These are phyloP conservation scores for Pseudogymnoascus sp. DNA, from an alignment of 2,329 filamentous ascomycete genomes.

Conservation along the genomic window DNA sequence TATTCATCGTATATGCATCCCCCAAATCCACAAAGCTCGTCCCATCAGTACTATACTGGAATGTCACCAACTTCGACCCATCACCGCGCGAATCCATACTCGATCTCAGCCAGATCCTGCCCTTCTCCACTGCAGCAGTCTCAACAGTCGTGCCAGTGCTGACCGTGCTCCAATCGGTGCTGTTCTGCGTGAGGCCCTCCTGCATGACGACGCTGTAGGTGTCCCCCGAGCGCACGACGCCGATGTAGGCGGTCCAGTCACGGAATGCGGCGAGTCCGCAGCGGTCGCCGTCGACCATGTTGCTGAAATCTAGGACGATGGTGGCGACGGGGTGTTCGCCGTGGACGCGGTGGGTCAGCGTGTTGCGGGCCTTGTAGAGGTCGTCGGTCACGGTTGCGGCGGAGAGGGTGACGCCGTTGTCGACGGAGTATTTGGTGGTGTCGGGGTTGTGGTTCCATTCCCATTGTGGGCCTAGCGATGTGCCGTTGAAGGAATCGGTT, in stretches of 20 bases:
- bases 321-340: conserved; percentile 40
- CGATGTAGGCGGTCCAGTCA: conserved; percentile 44
- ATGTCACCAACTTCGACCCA: conserved; percentile 25
- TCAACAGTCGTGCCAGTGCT: conserved; percentile 25
- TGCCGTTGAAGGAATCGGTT: conserved; percentile 38
- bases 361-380: conserved; percentile 39
- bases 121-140: conserved; percentile 14
- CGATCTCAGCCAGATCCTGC: conserved; percentile 31
- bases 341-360: conserved; percentile 38
- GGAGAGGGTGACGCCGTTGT: conserved; percentile 37
- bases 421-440: conserved; percentile 35
- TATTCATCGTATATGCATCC: conserved; percentile 30
- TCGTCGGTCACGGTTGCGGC: conserved; percentile 45
- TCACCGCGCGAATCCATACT: conserved; percentile 29
- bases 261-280: conserved; percentile 45
- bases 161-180: conserved; percentile 27
- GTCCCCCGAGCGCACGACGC: conserved; percentile 33
- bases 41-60: conserved; percentile 38
- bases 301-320: conserved; percentile 39
- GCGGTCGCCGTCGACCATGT: conserved; percentile 43
- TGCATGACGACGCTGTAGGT: conserved; percentile 25
- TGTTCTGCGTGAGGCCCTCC: conserved; percentile 19
- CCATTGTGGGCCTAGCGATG: conserved; percentile 37
- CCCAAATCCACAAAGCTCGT: conserved; percentile 30
- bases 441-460: conserved; percentile 58